Conservation (phyloP, 805 yeast genomes). For the Candida insectorum region DNA sequence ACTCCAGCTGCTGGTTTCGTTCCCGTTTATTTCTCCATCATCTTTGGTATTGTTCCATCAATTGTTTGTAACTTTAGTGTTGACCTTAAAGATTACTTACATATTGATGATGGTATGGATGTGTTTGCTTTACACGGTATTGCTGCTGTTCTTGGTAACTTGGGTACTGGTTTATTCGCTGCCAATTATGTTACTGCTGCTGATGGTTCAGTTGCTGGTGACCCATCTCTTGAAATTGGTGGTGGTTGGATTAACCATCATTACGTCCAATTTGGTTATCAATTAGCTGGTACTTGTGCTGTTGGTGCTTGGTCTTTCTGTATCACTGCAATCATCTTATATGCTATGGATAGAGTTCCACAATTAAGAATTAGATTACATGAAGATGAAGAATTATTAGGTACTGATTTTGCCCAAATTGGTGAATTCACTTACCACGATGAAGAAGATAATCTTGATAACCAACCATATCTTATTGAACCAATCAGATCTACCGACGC, state of each 20-base stretch:
- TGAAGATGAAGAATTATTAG: slow-evolving; percentile 83
- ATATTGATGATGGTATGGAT: slow-evolving; percentile 92
- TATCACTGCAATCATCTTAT: slow-evolving; percentile 66
- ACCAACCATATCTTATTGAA: slow-evolving; percentile 59
- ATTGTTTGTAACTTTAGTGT: slow-evolving; percentile 81
- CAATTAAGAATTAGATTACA: slow-evolving; percentile 73
- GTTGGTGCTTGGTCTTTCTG: slow-evolving; percentile 73
- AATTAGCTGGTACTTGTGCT: slow-evolving; percentile 73
- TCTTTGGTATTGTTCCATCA: slow-evolving; percentile 78
- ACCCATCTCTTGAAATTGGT: slow-evolving; percentile 36
- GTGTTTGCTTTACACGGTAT: slow-evolving; percentile 92
- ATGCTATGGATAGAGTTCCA: slow-evolving; percentile 71
- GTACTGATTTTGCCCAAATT: slow-evolving; percentile 86
- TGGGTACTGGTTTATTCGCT: slow-evolving; percentile 88
- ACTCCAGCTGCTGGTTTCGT: slow-evolving; percentile 98
- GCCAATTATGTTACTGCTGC: slow-evolving; percentile 84
- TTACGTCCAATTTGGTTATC: slow-evolving; percentile 81
- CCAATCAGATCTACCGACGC: slow-evolving; percentile 66
- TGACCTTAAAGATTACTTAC: slow-evolving; percentile 66
- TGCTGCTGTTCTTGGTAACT: slow-evolving; percentile 84
- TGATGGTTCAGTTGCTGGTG: slow-evolving; percentile 56
- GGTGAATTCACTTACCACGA: slow-evolving; percentile 83
- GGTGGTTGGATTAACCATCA: slow-evolving; percentile 92
- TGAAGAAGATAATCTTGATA: slow-evolving; percentile 35
- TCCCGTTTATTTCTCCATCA: slow-evolving; percentile 84